Conservation (phyloP, 2,329 filamentous ascomycete species). For the Paecilomyces dactylethromorphus region DNA sequence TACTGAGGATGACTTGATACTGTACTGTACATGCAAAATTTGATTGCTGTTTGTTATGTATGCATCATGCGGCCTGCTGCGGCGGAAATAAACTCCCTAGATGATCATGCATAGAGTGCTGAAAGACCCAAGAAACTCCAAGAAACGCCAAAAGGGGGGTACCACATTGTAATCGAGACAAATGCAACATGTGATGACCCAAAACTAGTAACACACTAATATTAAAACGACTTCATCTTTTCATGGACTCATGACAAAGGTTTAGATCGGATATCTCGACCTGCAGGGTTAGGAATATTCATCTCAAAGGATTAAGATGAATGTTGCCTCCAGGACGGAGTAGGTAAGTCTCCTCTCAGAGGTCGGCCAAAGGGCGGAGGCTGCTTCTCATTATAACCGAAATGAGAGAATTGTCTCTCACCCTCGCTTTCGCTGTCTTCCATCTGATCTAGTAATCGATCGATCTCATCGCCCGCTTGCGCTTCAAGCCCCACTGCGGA, state of each 20-base stretch:
- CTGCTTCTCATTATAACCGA: not conserved
- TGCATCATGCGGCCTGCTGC: not conserved
- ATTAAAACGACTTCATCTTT: not conserved
- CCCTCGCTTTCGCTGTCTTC: slow-evolving; percentile 30
- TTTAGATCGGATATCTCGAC: not conserved
- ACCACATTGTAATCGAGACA: too few relatives aligned
- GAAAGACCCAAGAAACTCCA: not conserved
- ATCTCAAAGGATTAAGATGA: not conserved
- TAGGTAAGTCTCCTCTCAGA: not conserved
- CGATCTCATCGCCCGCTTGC: slow-evolving; percentile 32
- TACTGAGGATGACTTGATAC: not conserved
- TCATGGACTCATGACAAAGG: not conserved
- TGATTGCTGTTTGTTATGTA: not conserved
- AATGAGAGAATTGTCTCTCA: slow-evolving; percentile 12
- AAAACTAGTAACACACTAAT: not conserved
- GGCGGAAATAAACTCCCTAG: not conserved
- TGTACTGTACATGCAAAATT: not conserved
- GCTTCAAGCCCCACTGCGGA: slow-evolving; percentile 18
- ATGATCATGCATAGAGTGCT: not conserved
- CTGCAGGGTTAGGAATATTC: not conserved
- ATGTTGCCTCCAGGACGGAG: not conserved
- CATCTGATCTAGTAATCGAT: slow-evolving; percentile 36
- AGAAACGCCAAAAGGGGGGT: not conserved
- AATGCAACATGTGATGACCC: not conserved
- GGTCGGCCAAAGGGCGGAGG: not conserved